Base-by-base conservation (phyloP, 768 basidiomycete species). In the Pisolithus albus region DNA sequence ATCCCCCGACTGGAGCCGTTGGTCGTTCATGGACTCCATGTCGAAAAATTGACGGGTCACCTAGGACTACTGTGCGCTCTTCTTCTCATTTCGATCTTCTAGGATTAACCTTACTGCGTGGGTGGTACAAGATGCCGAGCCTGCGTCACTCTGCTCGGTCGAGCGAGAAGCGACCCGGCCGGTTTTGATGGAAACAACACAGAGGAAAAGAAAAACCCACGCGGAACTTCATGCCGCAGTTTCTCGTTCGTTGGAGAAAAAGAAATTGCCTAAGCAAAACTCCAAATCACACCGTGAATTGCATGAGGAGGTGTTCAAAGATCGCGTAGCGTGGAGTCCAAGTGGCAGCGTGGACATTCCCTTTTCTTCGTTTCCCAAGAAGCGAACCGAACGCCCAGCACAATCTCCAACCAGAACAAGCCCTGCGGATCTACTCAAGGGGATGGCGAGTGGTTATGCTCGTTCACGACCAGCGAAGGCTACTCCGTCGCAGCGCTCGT, bases 211-310 rank as follows among this genome's bases (percentile, higher is more conserved):
- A 39, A 66, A 52, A 50, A 61, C 58, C 1, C 61, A 67, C 28
- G 51, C 52, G 41, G 65, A 63, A 24, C 40, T 65, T 18, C 59
- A 56, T 26, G 23, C 37, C 21, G 36, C 43, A 11, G 54, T 56
- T 40, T 51, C 54, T 50, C 56, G 34, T 21, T 40, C 7, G n/a
- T 44, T 53, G 41, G 56, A 40, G 34, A 26, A 26, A 28, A 30
- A 19, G 40, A 61, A 55, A 30, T 50, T 16, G 36, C 56, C 28
- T 1, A 52, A 34, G 19, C 52, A 42, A 36, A 39, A 21, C 3
- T 24, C 67, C 56, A 73, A 64, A 52, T 66, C 64, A n/a, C 73
- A 74, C 44, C 36, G 48, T n/a, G 62, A 70, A 15, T 64, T 73
- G 13, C 71, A 72, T 45, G 26, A 32, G 1, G 58, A 61, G 24